Percentiles rank a stretch among this genome's conserved stretches.
These are phyloP conservation scores for Misopates orontium DNA, from an alignment of 257 asterid species.

Conservation along the genomic window DNA sequence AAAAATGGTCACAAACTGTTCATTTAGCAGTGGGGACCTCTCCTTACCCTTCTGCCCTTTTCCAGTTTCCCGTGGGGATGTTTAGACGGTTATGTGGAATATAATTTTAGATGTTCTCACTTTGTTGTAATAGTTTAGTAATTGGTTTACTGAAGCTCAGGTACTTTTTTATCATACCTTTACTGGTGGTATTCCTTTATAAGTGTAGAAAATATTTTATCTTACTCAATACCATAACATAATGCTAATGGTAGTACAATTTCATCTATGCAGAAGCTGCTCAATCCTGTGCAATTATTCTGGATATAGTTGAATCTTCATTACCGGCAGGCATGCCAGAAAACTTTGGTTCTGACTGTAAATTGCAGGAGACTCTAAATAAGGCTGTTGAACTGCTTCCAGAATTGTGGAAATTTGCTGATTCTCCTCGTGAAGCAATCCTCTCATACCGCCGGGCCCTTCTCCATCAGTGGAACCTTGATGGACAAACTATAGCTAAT, in stretches of 20 bases:
- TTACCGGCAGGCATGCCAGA: slow-evolving; percentile 85
- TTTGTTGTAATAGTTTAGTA: slow-evolving; percentile 6
- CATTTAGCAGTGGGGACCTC: no score
- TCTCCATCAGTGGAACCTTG: slow-evolving; percentile 84
- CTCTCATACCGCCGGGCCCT: slow-evolving; percentile 83
- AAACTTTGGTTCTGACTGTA: slow-evolving; percentile 72
- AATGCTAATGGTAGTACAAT: slow-evolving; percentile 30
- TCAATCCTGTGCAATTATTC: slow-evolving; percentile 80
- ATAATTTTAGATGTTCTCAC: no score
- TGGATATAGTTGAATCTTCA: slow-evolving; percentile 85
- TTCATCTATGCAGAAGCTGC: slow-evolving; percentile 89
- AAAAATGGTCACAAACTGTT: no score
- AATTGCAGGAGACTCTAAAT: slow-evolving; percentile 79
- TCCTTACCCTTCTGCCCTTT: no score
- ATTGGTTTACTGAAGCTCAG: slow-evolving; percentile 6
- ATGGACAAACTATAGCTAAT: slow-evolving; percentile 62
- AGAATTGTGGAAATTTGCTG: slow-evolving; percentile 78
- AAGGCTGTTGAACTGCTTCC: slow-evolving; percentile 91
- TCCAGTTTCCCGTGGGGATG: no score
- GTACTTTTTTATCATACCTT: neutral
- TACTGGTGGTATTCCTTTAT: no score
- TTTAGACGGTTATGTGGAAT: no score
- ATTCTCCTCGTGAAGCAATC: slow-evolving; percentile 68
- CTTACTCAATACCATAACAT: neutral
- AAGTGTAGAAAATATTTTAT: no score